A percentile compares a stretch with the other conserved stretches of the same genome.
Conservation (phyloP, 768 basidiomycete genomes). For the Austroboletus festivus region DNA sequence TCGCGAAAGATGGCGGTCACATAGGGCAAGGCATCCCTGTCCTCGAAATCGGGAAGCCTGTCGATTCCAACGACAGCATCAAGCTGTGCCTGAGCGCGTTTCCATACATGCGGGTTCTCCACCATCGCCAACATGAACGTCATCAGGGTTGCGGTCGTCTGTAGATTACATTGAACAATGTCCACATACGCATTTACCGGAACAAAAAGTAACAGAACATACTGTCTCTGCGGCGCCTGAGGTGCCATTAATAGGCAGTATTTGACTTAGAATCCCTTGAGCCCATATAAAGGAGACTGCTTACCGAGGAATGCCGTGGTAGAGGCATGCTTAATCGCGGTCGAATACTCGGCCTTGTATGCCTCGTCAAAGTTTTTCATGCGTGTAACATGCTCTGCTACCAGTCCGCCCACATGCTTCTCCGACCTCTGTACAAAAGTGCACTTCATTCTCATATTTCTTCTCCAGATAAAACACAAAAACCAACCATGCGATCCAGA, state of each 20-base stretch:
- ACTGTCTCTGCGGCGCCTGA: background rate
- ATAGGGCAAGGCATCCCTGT: slow-evolving; percentile 5
- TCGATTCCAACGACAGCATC: background rate
- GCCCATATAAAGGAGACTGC: background rate
- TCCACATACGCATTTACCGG: background rate
- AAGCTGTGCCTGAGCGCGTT: background rate
- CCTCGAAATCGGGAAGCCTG: slow-evolving; percentile 1
- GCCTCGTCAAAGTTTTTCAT: slow-evolving; percentile 1
- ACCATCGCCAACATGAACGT: background rate
- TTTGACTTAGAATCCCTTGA: background rate
- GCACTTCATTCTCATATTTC: too few relatives aligned
- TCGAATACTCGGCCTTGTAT: too few relatives aligned
- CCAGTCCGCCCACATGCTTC: too few relatives aligned
- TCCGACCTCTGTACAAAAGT: too few relatives aligned
- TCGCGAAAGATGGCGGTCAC: too few relatives aligned
- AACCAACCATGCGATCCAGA: too few relatives aligned
- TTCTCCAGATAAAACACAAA: too few relatives aligned
- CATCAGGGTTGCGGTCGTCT: background rate
- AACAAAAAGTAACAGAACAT: background rate
- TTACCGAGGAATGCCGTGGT: slow-evolving; percentile 9
- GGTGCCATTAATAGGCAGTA: background rate
- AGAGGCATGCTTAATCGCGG: too few relatives aligned
- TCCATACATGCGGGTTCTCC: background rate
- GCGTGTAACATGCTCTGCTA: too few relatives aligned
- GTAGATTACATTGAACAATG: background rate